Base-by-base conservation (phyloP, 2,329 filamentous ascomycete genomes). In the Fusarium sp. region DNA sequence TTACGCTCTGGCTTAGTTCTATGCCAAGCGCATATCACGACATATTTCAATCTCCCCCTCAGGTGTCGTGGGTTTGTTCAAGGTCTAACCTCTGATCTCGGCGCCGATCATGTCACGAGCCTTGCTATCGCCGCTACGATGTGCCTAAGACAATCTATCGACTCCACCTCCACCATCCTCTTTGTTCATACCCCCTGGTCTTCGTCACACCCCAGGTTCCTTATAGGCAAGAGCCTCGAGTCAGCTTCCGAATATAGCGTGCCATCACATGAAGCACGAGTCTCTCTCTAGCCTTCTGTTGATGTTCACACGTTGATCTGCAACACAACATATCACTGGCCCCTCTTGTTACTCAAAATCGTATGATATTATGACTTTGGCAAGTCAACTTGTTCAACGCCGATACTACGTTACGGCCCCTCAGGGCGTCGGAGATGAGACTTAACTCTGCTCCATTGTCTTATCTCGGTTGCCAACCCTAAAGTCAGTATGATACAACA, bases 21-120 rank as follows among this genome's bases (percentile, higher is more conserved):
- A 49, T 57, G 74, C 74, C 74, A 76, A 74, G 71, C 60, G 55
- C 41, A 57, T 51, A 59, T 75, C 72, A 69, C 74, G 62, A 72
- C 60, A 66, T 65, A 41, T 42, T 63, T 72, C 63, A 74, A 76
- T 76, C 63, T 70, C 75, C 58, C 24, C 66, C 42, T 65, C 60
- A 67, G 44, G 62, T 49, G 51, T 67, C 36, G 20, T 56, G 52
- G 44, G 35, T 59, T 58, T 58, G 48, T 55, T 45, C 63, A 52
- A 70, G 70, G 63, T 56, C 59, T 66, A 59, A 67, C 42, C 48
- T 72, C 65, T 68, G 70, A 63, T 70, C 67, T 76, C 64, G 65
- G 35, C 60, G 74, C 55, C 67, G 75, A 76, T 77, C 75, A 70
- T 74, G 62, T 71, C 70, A 75, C 55, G 68, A 77, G 66, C 64